Conservation (phyloP, 768 basidiomycete genomes). For the Podaxis pistillaris region DNA sequence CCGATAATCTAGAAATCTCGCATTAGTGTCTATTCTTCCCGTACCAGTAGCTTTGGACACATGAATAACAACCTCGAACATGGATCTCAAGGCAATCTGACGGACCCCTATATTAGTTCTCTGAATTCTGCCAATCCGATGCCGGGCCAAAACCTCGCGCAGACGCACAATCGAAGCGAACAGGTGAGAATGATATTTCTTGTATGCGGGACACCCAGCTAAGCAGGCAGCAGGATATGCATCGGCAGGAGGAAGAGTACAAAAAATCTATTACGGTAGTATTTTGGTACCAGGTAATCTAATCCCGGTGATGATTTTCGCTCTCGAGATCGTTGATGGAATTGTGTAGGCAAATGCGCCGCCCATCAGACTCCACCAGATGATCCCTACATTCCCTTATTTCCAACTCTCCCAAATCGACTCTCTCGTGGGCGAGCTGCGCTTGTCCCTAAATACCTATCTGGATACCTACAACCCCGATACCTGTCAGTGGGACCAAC, state of each 20-base stretch:
- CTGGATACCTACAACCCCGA: conserved; percentile 58
- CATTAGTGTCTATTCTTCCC: conserved; percentile 4
- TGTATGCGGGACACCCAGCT: conserved; percentile 9
- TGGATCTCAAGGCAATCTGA: conserved; percentile 9
- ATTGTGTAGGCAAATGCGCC: conserved; percentile 44
- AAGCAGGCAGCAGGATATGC: conserved; percentile 29
- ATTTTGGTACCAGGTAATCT: conserved; percentile 64
- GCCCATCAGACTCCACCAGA: conserved; percentile 56
- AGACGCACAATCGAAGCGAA: neutral
- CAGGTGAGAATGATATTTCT: conserved; percentile 5
- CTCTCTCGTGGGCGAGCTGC: conserved; percentile 53
- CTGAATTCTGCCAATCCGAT: conserved; percentile 10
- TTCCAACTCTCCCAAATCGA: conserved; percentile 57
- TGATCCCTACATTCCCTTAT: conserved; percentile 61
- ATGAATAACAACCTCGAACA: conserved; percentile 13
- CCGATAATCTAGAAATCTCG: conserved; percentile 11
- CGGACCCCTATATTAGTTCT: conserved; percentile 10
- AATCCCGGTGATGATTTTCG: neutral
- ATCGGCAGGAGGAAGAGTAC: conserved; percentile 41
- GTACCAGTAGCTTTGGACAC: conserved; percentile 6
- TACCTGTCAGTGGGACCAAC: conserved; percentile 67
- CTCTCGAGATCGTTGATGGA: conserved; percentile 8
- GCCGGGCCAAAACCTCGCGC: neutral
- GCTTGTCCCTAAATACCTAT: conserved; percentile 49
- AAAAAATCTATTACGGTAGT: conserved; percentile 61